Base-by-base conservation (phyloP, 345 rosid genomes). In the Cardamine occulta region DNA sequence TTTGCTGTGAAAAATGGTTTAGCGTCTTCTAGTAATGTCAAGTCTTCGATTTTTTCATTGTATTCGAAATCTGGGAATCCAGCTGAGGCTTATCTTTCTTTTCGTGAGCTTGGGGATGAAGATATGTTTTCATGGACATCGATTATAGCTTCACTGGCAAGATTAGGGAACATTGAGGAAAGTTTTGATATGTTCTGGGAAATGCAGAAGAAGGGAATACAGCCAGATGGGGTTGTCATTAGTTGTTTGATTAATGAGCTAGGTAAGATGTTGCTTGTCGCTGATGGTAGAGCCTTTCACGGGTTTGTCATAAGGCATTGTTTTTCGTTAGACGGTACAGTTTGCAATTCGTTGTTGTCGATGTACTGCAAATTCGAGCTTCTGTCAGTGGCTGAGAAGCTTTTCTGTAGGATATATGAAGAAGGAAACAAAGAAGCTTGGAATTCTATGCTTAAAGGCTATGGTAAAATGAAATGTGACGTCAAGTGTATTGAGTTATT, bases 111-210 rank as follows among this genome's bases (percentile, higher is more conserved):
- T 68, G 83, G 69, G 2, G 75, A 82, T 51, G 83, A 69, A 78
- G 91, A 90, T 80, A 66, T 88, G 74, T 77, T 84, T 67, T 80
- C 91, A 11, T 88, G 91, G 96, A 90, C 91, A 51, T 88, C 93
- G 11, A 69, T 88, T 51, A 89, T 89, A 24, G 75, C 88, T 69
- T 74, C 82, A 26, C 53, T 78, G 66, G 91, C 86, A 17, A 86
- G 87, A 68, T 77, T 62, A 6, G 88, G 91, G 47, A 48, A 64
- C 28, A n/a, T 90, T 63, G 77, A 63, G 47, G 82, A 72, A 44
- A 84, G 87, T 72, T 70, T 84, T 56, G 73, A 31, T 45, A 42
- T 88, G 82, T 85, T 90, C 71, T 80, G 64, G 84, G 84, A 84
- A 75, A 88, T 88, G 96, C 90, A 76, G 74, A 74, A n/a, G 23